phyloP scores from a whole-genome alignment of 1,284 basidiomycete species.

The Melampsora americana region DNA sequence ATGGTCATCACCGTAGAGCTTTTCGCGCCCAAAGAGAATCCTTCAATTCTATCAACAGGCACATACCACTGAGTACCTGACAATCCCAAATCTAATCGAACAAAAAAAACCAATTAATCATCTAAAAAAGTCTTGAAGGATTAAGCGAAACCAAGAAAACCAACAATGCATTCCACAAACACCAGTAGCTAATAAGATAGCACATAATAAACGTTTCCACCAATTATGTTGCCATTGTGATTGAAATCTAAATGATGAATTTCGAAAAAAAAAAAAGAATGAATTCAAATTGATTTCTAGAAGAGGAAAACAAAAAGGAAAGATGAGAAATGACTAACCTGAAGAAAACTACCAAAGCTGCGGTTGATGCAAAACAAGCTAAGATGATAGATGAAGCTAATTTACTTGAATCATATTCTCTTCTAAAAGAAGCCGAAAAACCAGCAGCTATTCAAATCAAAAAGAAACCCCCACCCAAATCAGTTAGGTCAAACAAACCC shows the following conservation, averaged over 20 bases:
- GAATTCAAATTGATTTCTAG: constrained; percentile 46
- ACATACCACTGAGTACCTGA: constrained; percentile 35
- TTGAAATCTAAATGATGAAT: constrained; percentile 21
- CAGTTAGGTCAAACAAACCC: too few relatives aligned
- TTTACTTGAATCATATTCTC: constrained; percentile 53
- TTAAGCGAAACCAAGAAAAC: constrained; percentile 44
- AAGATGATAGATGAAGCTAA: constrained; percentile 58
- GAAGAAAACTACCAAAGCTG: constrained; percentile 58
- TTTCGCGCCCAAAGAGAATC: constrained; percentile 18
- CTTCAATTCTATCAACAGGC: not conserved
- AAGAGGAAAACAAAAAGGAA: constrained; percentile 49
- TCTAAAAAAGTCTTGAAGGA: not conserved
- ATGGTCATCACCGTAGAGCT: constrained; percentile 20
- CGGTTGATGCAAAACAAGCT: constrained; percentile 57
- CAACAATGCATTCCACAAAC: constrained; percentile 61
- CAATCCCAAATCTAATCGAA: constrained; percentile 21
- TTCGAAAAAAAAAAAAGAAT: too few relatives aligned
- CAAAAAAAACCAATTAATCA: not conserved
- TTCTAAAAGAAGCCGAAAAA: constrained; percentile 54
- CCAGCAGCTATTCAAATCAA: constrained; percentile 8
- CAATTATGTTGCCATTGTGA: constrained; percentile 58
- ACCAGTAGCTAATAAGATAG: constrained; percentile 56
- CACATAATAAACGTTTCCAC: constrained; percentile 57
- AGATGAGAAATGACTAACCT: constrained; percentile 44
- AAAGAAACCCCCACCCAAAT: too few relatives aligned